Conservation (phyloP, 331 rosid species). For the Pyracantha coccinea region DNA sequence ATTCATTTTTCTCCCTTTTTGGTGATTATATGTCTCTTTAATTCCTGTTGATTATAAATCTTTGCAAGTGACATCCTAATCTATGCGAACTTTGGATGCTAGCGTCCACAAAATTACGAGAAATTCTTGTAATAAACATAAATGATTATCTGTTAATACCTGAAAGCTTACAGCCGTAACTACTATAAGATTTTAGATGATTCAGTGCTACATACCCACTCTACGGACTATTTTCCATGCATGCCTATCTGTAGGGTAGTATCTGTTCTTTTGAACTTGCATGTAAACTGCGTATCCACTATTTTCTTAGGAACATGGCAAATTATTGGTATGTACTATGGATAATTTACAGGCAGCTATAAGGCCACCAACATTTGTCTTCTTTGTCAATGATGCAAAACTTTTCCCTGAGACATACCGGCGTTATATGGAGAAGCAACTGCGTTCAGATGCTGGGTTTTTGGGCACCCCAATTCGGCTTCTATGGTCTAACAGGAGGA, state of each 20-base stretch:
- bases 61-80: background rate
- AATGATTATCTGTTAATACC: background rate
- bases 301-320: background rate
- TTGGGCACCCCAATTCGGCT: constrained; percentile 84
- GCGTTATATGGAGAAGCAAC: constrained; percentile 86
- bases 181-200: background rate
- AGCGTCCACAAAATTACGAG: background rate
- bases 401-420: constrained; percentile 86
- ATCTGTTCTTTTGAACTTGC: background rate
- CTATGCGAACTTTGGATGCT: background rate
- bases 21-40: constrained; percentile 1
- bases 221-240: background rate
- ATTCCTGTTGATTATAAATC: background rate
- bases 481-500: constrained; percentile 81
- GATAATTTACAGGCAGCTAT: constrained; percentile 74
- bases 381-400: constrained; percentile 88
- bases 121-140: background rate
- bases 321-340: background rate
- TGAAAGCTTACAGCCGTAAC: background rate
- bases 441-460: constrained; percentile 83
- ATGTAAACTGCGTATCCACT: background rate
- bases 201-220: background rate
- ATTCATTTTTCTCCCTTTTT: background rate
- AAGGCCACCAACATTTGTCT: constrained; percentile 91
- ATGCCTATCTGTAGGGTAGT: background rate